Evolutionary conservation across 495 filamentous ascomycete species (phyloP).

Genomic region (Massariosphaeria phaeospora): DNA sequence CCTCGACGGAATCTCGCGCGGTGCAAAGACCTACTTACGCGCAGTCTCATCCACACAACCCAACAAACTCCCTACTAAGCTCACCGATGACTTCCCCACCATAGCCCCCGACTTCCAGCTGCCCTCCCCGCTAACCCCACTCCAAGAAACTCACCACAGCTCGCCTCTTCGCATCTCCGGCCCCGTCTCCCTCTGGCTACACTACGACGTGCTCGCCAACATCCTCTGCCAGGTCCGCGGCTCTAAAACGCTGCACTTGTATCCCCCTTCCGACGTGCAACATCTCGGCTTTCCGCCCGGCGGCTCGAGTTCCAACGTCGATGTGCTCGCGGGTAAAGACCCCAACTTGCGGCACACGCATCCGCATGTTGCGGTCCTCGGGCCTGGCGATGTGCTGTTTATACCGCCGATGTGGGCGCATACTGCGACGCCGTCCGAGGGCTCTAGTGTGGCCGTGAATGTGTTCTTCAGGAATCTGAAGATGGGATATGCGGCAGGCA

Average conservation of each 20-base stretch:
- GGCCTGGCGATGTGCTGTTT: conserved; percentile 71
- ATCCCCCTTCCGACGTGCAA: conserved; percentile 69
- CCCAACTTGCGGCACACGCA: conserved; percentile 51
- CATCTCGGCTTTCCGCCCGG: conserved; percentile 67
- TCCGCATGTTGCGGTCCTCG: conserved; percentile 61
- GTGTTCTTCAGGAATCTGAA: conserved; percentile 75
- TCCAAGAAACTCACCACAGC: conserved; percentile 60
- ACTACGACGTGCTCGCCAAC: conserved; percentile 93
- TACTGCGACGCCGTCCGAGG: conserved; percentile 61
- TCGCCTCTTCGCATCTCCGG: conserved; percentile 77
- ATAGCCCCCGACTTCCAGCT: conserved; percentile 67
- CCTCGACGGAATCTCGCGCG: conserved; percentile 54
- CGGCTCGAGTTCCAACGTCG: conserved; percentile 68
- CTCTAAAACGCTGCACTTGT: conserved; percentile 66
- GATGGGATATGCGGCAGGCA: conserved; percentile 64
- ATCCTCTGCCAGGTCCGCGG: conserved; percentile 76
- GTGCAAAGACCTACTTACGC: conserved; percentile 69
- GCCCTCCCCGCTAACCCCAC: conserved; percentile 59
- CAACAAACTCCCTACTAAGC: conserved; percentile 59
- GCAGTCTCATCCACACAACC: conserved; percentile 66
- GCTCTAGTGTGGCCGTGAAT: conserved; percentile 71
- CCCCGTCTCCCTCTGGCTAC: conserved; percentile 82
- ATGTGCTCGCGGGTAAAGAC: conserved; percentile 56
- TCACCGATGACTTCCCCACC: conserved; percentile 65
- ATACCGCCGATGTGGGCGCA: conserved; percentile 81